Percentiles rank a stretch among this genome's conserved stretches.
Evolutionary conservation across 2,329 filamentous ascomycete genomes (phyloP).

Genomic region (Calonectria naviculata): DNA sequence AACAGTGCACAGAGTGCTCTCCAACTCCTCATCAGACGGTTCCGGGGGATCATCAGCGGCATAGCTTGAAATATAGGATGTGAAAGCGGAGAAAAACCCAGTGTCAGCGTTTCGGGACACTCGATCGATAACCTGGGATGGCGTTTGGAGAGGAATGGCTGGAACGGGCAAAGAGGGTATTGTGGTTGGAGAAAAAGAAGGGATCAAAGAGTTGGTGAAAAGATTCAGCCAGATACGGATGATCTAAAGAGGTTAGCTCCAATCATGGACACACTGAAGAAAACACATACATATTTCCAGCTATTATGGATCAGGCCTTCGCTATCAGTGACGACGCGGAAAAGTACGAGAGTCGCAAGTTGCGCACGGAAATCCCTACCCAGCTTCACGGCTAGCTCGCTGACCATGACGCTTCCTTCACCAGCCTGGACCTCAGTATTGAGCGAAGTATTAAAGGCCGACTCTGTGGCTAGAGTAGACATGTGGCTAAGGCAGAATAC

Average conservation of each 20-base stretch:
- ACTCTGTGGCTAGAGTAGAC: conserved; percentile 83
- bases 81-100: conserved; percentile 92
- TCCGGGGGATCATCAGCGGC: conserved; percentile 98
- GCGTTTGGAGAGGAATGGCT: conserved; percentile 88
- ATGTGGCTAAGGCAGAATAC: conserved; percentile 91
- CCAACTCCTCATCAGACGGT: conserved; percentile 95
- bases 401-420: conserved; percentile 97
- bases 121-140: conserved; percentile 92
- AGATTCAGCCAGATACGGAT: conserved; percentile 94
- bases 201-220: conserved; percentile 94
- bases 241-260: conserved; percentile 64
- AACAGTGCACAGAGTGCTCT: conserved; percentile 93
- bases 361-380: conserved; percentile 94
- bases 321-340: conserved; percentile 88
- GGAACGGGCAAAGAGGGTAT: conserved; percentile 77
- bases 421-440: conserved; percentile 97
- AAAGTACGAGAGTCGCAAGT: conserved; percentile 93
- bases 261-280: neutral
- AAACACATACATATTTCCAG: conserved; percentile 79
- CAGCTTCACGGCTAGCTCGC: conserved; percentile 95
- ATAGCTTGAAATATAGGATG: conserved; percentile 98
- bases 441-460: conserved; percentile 82
- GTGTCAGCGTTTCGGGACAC: conserved; percentile 81
- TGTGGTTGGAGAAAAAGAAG: conserved; percentile 76
- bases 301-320: conserved; percentile 81